phyloP scores from a whole-genome alignment of 2,329 filamentous ascomycete genomes.

The Cladophialophora bantiana region DNA sequence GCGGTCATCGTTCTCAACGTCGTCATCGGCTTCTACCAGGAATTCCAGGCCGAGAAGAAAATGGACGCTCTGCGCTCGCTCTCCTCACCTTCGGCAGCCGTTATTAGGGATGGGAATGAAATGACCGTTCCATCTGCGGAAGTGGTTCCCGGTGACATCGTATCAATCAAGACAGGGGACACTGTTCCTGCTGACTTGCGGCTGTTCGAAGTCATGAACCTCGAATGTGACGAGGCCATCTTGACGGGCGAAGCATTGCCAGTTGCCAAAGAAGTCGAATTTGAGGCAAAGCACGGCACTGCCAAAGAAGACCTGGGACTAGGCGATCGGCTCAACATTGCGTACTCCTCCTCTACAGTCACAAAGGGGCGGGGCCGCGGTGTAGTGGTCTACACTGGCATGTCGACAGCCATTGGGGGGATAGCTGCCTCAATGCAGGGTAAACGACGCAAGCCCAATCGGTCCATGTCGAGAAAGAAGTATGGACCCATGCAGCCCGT shows the following conservation, averaged over 20 bases:
- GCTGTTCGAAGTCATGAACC: constrained; percentile 68
- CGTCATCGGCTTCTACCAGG: constrained; percentile 65
- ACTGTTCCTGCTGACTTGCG: constrained; percentile 66
- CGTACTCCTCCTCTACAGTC: constrained; percentile 66
- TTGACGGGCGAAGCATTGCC: constrained; percentile 68
- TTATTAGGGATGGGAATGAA: constrained; percentile 63
- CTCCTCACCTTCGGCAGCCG: constrained; percentile 63
- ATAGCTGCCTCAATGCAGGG: constrained; percentile 65
- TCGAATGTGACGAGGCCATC: constrained; percentile 73
- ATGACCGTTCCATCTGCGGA: constrained; percentile 61
- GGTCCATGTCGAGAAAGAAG: constrained; percentile 56
- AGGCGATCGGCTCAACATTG: constrained; percentile 67
- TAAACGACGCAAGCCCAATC: constrained; percentile 52
- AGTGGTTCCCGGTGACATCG: constrained; percentile 67
- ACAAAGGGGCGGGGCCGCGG: constrained; percentile 66
- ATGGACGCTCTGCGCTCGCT: constrained; percentile 64
- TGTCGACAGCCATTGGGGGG: constrained; percentile 68
- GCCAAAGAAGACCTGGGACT: constrained; percentile 52
- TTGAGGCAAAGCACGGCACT: constrained; percentile 42
- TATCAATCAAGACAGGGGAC: constrained; percentile 61
- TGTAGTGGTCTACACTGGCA: constrained; percentile 66
- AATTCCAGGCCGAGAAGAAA: constrained; percentile 66
- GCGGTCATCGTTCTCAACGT: constrained; percentile 66
- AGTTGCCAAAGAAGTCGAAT: constrained; percentile 59
- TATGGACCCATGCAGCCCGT: constrained; percentile 55